Evolutionary conservation across 2,329 filamentous ascomycete species (phyloP).

Genomic region (Tricladium varicosporioides): DNA sequence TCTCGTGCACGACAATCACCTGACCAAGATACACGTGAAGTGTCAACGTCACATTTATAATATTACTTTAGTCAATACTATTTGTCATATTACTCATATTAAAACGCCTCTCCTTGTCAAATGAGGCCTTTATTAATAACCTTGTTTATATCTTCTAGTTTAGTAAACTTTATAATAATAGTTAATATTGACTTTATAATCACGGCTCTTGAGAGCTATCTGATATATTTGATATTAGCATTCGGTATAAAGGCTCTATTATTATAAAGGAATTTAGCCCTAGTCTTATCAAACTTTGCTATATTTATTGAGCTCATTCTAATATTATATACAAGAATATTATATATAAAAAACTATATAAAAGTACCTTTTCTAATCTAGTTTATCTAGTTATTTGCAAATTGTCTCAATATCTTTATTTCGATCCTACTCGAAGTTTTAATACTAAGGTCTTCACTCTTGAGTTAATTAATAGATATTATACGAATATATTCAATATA

Average conservation of each 20-base stretch:
- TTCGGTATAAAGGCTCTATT: neutral
- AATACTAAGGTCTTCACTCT: conserved; percentile 16
- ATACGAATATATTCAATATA: conserved; percentile 10
- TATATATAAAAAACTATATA: conserved; percentile 1
- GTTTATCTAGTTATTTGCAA: conserved; percentile 2
- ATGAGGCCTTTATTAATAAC: conserved; percentile 14
- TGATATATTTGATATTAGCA: conserved; percentile 12
- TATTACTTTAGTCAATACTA: conserved; percentile 17
- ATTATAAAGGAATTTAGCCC: neutral
- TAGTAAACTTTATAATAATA: conserved; percentile 13
- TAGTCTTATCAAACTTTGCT: neutral
- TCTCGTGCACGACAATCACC: no score
- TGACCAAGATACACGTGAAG: no score
- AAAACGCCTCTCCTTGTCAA: conserved; percentile 12
- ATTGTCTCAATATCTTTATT: neutral
- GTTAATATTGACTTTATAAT: conserved; percentile 6
- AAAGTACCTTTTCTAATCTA: conserved; percentile 2
- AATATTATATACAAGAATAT: neutral
- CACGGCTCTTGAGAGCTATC: conserved; percentile 6
- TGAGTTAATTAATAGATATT: conserved; percentile 11
- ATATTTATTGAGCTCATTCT: neutral
- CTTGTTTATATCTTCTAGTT: conserved; percentile 11
- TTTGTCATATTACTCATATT: conserved; percentile 16
- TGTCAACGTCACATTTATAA: no score
- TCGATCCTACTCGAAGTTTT: conserved; percentile 9